These are phyloP conservation scores for Triangularia setosa DNA, from an alignment of 2,329 filamentous ascomycete genomes.

Conservation along the genomic window DNA sequence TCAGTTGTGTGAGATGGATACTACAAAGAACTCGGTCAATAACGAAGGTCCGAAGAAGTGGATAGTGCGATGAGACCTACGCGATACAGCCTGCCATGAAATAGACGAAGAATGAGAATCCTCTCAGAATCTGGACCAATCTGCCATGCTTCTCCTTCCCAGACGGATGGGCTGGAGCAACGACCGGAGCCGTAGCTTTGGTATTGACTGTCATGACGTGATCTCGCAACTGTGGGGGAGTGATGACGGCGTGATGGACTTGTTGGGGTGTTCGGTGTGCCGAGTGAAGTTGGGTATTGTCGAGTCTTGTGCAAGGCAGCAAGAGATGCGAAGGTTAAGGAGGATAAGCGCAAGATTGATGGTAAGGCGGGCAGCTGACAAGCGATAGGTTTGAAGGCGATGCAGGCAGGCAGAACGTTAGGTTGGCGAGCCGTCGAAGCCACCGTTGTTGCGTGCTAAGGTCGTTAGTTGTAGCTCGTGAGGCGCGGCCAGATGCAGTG, in stretches of 20 bases:
- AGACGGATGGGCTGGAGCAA: constrained; percentile 44
- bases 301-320: neutral
- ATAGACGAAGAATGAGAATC: constrained; percentile 48
- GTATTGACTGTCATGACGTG: constrained; percentile 20
- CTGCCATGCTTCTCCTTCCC: constrained; percentile 52
- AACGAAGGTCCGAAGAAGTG: neutral
- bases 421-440: neutral
- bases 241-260: constrained; percentile 27
- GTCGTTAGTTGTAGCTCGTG: neutral
- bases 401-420: neutral
- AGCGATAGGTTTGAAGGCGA: neutral
- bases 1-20: constrained; percentile 66
- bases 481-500: constrained; percentile 2
- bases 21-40: constrained; percentile 33
- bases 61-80: constrained; percentile 36
- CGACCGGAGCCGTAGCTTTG: constrained; percentile 10
- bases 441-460: neutral
- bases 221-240: constrained; percentile 19
- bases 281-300: neutral
- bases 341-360: constrained; percentile 6
- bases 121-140: constrained; percentile 49
- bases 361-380: constrained; percentile 14
- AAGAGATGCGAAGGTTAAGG: neutral
- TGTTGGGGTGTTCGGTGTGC: neutral
- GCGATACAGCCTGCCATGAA: constrained; percentile 46